A percentile compares a stretch with the other conserved stretches of the same genome.
Evolutionary conservation across 2,329 filamentous ascomycete species (phyloP).

Genomic region (Aspergillus sclerotialis): DNA sequence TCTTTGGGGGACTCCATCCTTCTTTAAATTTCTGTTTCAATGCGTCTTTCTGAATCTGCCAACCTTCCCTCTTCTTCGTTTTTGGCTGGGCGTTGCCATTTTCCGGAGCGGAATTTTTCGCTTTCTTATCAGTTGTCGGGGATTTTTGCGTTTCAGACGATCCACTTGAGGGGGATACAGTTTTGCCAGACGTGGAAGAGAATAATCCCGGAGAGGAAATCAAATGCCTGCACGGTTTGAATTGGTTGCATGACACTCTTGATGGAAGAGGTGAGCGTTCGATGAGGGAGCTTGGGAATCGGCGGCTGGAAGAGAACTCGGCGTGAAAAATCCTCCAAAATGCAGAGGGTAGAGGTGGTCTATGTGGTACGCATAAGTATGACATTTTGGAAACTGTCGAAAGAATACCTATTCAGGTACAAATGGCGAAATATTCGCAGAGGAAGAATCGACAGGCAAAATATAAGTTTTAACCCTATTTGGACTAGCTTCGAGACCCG

Average conservation of each 20-base stretch:
- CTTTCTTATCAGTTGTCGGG: background rate
- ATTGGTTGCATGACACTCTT: background rate
- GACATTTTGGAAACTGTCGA: conserved; percentile 17
- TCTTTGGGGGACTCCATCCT: conserved; percentile 75
- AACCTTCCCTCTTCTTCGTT: conserved; percentile 44
- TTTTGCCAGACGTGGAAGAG: background rate
- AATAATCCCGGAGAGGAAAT: background rate
- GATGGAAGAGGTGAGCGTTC: conserved; percentile 3
- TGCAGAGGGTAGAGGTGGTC: conserved; percentile 16
- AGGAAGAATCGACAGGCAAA: background rate
- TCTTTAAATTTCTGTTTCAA: conserved; percentile 70
- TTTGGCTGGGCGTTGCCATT: conserved; percentile 5
- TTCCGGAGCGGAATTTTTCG: conserved; percentile 1
- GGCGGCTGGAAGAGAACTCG: conserved; percentile 11
- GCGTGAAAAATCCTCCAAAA: conserved; percentile 18
- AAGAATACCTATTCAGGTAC: background rate
- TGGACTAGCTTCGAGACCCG: background rate
- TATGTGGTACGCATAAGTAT: conserved; percentile 17
- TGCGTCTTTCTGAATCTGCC: conserved; percentile 70
- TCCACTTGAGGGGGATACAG: background rate
- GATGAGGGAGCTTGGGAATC: conserved; percentile 2
- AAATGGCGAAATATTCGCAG: background rate
- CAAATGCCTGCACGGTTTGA: no score
- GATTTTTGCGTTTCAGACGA: background rate
- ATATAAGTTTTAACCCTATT: background rate